Evolutionary conservation across 1,284 basidiomycete species (phyloP), one percentile per base, ranked within the genome.

Genomic region (Caloboletus firmus): DNA sequence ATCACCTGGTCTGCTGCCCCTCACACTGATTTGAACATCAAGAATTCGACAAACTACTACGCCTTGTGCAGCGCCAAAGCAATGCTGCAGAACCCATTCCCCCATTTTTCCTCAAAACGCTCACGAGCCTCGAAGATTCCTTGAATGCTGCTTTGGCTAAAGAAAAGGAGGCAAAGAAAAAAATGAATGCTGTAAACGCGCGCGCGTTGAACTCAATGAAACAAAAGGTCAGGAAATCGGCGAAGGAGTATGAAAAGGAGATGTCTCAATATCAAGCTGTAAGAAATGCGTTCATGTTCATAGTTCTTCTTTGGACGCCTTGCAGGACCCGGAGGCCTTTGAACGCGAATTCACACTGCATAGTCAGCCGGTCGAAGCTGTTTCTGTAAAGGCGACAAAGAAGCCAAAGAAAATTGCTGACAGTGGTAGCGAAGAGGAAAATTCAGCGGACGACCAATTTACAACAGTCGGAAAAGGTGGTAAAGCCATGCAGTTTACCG

Each of bases 31-130:
- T 43, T 49, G 57, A 48, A 43, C 49, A 44, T 51, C 46, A 73
- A 96, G 97, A 99, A 76, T 98, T 96, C 72, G 97, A 99, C 77
- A 97, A 96, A 73, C 82, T 99, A 52, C 76, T 84, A 50, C 91
- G 95, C 49, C 89, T 98, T 76, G 87, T 95, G 59, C 87, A 93
- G 68, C 85, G 92, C 55, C 93, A 96, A 71, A 89, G 89, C 69
- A 91, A 92, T 60, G 81, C 91, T 31, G 82, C 88, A 34, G 95
- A 97, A 68, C 87, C 91, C 46, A 83, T 97, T 50, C 95, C 97
- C 26, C 83, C 92, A 11, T 85, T 92, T 66, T 99, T 90, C 78
- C 79, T 98, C 65, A 85, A 85, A 64, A 85, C 87, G 30, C 78
- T 99, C 46, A 72, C 82, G 53, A 83, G 78, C 60, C 84, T 99